Conservation (phyloP, 805 yeast species). For the Zygosaccharomyces gambellarensis region DNA sequence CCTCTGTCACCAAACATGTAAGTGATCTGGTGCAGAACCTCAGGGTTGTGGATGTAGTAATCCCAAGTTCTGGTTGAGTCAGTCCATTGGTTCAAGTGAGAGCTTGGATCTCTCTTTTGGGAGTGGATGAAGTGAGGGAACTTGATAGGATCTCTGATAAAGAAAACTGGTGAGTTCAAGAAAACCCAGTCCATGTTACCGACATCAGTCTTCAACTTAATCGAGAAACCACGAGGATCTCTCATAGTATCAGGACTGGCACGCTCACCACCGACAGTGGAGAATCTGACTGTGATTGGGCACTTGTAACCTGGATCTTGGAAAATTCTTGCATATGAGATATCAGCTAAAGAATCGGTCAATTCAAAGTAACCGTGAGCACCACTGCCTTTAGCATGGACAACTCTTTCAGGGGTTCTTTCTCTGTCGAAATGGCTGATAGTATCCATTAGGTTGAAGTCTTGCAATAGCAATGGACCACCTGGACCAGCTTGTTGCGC, state of each 20-base stretch:
- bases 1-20: slow-evolving; percentile 59
- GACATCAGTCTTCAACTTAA: slow-evolving; percentile 76
- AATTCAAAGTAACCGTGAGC: slow-evolving; percentile 56
- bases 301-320: slow-evolving; percentile 40
- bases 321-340: slow-evolving; percentile 42
- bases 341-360: slow-evolving; percentile 52
- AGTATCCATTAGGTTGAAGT: slow-evolving; percentile 51
- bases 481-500: slow-evolving; percentile 48
- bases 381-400: slow-evolving; percentile 64
- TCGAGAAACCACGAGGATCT: slow-evolving; percentile 83
- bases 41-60: slow-evolving; percentile 50
- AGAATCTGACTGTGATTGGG: slow-evolving; percentile 47
- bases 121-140: slow-evolving; percentile 87
- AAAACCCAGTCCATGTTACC: slow-evolving; percentile 82
- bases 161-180: slow-evolving; percentile 83
- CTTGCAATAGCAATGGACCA: slow-evolving; percentile 58
- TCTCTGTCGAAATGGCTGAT: slow-evolving; percentile 60
- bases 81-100: slow-evolving; percentile 38
- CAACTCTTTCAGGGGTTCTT: slow-evolving; percentile 63
- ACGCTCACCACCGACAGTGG: slow-evolving; percentile 82
- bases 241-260: slow-evolving; percentile 81
- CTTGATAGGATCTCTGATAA: slow-evolving; percentile 70
- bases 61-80: slow-evolving; percentile 58
- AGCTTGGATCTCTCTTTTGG: slow-evolving; percentile 73
- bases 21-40: slow-evolving; percentile 52